Percentiles rank a stretch among this genome's conserved stretches.
These are phyloP conservation scores for Cercospora nicotianae DNA, from an alignment of 2,329 filamentous ascomycete genomes.

Conservation along the genomic window DNA sequence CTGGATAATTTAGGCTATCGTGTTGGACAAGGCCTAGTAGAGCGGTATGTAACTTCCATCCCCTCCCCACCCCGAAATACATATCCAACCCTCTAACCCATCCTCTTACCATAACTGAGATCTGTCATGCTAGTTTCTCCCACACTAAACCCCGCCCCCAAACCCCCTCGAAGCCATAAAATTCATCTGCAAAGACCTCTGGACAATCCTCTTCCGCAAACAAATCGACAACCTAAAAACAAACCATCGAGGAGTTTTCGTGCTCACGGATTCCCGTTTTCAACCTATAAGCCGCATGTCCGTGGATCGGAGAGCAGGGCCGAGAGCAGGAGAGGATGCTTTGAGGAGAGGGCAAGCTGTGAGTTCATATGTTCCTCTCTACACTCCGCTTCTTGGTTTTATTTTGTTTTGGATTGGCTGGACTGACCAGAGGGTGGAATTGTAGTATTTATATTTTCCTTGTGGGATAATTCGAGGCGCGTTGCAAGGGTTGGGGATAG, in stretches of 20 bases:
- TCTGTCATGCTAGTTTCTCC: neutral
- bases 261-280: slow-evolving; percentile 90
- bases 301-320: slow-evolving; percentile 56
- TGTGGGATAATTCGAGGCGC: slow-evolving; percentile 89
- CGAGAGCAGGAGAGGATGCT: slow-evolving; percentile 43
- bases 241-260: slow-evolving; percentile 94
- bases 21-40: slow-evolving; percentile 87
- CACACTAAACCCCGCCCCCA: slow-evolving; percentile 72
- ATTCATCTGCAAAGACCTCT: slow-evolving; percentile 97
- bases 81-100: no score
- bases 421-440: neutral
- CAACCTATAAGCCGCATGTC: slow-evolving; percentile 88
- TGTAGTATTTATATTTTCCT: slow-evolving; percentile 93
- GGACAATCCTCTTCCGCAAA: slow-evolving; percentile 91
- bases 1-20: slow-evolving; percentile 85
- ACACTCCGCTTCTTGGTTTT: neutral
- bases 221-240: slow-evolving; percentile 99
- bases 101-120: no score
- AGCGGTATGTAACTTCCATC: slow-evolving; percentile 62
- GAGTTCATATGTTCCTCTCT: slow-evolving; percentile 40
- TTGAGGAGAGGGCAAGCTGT: slow-evolving; percentile 76
- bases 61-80: neutral
- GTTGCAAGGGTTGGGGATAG: slow-evolving; percentile 87
- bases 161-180: slow-evolving; percentile 93
- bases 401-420: neutral